A percentile compares a stretch with the other conserved stretches of the same genome.
phyloP scores from a whole-genome alignment of 768 basidiomycete genomes.

The Tricholoma hemisulphureum region DNA sequence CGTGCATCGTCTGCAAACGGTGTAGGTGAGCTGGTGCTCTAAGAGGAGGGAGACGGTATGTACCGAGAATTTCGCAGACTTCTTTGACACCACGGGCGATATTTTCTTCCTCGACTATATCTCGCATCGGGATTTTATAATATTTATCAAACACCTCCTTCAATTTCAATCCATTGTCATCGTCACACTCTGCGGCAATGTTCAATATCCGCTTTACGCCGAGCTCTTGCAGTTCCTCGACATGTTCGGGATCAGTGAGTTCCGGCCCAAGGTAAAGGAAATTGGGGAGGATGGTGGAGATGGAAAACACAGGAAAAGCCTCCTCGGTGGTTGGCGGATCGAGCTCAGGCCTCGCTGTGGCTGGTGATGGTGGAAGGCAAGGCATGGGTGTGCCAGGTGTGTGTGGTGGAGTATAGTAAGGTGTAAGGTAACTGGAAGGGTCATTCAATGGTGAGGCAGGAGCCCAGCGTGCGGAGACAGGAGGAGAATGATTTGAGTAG shows the following conservation, averaged over 20 bases:
- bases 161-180: constrained; percentile 71
- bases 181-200: constrained; percentile 86
- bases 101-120: constrained; percentile 92
- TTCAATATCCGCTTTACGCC: constrained; percentile 90
- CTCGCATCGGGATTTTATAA: constrained; percentile 86
- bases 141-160: constrained; percentile 79
- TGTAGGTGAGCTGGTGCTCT: background rate
- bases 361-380: constrained; percentile 51
- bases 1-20: constrained; percentile 76
- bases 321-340: constrained; percentile 62
- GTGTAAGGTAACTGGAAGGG: constrained; percentile 42
- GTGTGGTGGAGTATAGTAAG: constrained; percentile 54
- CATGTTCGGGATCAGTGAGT: constrained; percentile 69
- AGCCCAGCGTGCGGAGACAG: constrained; percentile 46
- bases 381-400: constrained; percentile 50
- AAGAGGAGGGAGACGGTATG: constrained; percentile 26
- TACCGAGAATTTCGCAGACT: constrained; percentile 85
- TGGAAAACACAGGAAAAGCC: constrained; percentile 64
- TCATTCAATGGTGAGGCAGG: constrained; percentile 36
- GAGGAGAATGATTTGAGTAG: constrained; percentile 60
- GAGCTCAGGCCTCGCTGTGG: constrained; percentile 63
- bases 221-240: constrained; percentile 65
- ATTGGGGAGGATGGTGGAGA: constrained; percentile 87
- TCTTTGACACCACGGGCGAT: constrained; percentile 79
- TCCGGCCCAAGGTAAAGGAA: constrained; percentile 94